Evolutionary conservation across 257 asterid genomes (phyloP), one percentile per base, ranked within the genome.

Genomic region (Rehmannia glutinosa): DNA sequence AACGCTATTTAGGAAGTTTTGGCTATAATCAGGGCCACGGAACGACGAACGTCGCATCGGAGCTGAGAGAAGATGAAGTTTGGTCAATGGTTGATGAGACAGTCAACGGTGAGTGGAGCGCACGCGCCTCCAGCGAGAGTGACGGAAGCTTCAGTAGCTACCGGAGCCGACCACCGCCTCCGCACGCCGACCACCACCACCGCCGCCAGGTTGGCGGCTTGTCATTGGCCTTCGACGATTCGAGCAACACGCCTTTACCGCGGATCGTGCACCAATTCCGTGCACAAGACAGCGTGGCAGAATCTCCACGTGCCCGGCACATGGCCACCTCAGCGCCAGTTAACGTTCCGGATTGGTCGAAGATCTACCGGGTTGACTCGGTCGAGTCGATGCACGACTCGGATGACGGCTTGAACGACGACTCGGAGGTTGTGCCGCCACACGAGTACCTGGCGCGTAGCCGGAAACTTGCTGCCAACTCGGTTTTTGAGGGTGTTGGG

Each of bases 401-500:
- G 35, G 88, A 83, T 0, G 83, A 79, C 1, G 78, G 75, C 0
- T 8, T 13, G 6, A 54, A 73, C 1, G 84, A 81, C 9, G 83
- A 73, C 10, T 63, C 81, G 16, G 90, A 87, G 19, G 28, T 86
- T 53, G 64, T 90, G 10, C 97, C 97, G 0, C 96, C 97, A 0
- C 97, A 90, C 30, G 97, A 90, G 64, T 87, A 90, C 55, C 39
- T 87, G 38, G 94, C 96, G 39, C 80, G 88, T 38, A 75, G 85
- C 79, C 69, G 87, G 50, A 77, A 61, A 65, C 45, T 64, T 19
- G 83, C 84, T 0, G 82, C 95, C 1, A 82, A 84, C 71, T 88
- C 96, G 3, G 92, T 88, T n/a, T 83, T 86, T 1, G 97, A 81
- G 32, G 97, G 97, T 3, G 89, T 86, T 8, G 97, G 96, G 0